Evolutionary conservation across 108 stramenopile genomes (phyloP).

Genomic region (Fistulifera solaris): DNA sequence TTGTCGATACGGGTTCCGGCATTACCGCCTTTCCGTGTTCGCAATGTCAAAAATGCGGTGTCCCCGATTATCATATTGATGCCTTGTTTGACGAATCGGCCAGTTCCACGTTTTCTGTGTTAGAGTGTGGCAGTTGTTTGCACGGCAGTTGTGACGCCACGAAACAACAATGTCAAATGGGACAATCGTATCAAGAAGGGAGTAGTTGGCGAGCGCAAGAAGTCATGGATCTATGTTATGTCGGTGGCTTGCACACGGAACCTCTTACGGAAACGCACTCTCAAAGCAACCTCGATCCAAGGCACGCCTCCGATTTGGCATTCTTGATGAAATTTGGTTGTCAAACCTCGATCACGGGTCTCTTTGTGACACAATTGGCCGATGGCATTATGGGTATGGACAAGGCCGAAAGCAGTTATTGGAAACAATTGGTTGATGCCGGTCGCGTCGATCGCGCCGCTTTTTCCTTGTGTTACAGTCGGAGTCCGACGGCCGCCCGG

Average conservation of each 20-base stretch:
- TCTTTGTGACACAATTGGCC: constrained; percentile 92
- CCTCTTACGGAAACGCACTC: constrained; percentile 14
- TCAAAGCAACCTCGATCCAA: constrained; percentile 35
- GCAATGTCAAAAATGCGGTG: constrained; percentile 78
- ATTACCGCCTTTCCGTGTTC: constrained; percentile 93
- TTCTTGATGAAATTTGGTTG: constrained; percentile 89
- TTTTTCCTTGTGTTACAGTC: constrained; percentile 60
- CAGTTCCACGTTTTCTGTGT: constrained; percentile 25
- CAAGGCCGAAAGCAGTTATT: constrained; percentile 37
- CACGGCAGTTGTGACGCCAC: background rate
- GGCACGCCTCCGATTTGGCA: constrained; percentile 33
- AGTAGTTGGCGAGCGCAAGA: constrained; percentile 69
- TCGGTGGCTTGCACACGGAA: constrained; percentile 57
- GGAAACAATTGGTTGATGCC: constrained; percentile 53
- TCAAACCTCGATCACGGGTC: constrained; percentile 78
- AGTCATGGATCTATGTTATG: constrained; percentile 49
- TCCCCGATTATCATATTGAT: constrained; percentile 61
- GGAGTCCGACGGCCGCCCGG: constrained; percentile 29
- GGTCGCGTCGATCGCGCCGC: constrained; percentile 17
- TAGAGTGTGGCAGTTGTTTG: constrained; percentile 16
- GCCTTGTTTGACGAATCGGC: constrained; percentile 25
- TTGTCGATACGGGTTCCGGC: constrained; percentile 91
- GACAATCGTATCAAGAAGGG: constrained; percentile 67
- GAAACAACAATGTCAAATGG: constrained; percentile 22
- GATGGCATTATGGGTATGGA: constrained; percentile 96